Evolutionary conservation across 1,284 basidiomycete genomes (phyloP).

Genomic region (Peniophora sp.): DNA sequence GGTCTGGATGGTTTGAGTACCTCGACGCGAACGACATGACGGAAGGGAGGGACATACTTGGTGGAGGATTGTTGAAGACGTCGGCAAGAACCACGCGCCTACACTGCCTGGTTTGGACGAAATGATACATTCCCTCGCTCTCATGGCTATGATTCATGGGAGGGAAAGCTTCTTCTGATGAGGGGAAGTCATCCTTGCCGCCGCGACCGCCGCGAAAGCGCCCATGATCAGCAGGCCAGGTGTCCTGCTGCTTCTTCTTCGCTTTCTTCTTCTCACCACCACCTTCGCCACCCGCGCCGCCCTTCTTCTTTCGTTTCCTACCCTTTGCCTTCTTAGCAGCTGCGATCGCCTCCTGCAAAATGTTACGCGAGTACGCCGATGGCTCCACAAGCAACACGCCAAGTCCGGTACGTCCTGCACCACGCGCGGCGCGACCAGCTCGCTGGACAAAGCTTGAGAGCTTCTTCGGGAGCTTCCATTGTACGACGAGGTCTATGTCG

Average conservation of each 20-base stretch:
- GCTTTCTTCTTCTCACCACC: not conserved
- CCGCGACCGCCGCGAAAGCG: not conserved
- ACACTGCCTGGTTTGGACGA: slow-evolving; percentile 12
- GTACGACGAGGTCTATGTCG: slow-evolving; percentile 16
- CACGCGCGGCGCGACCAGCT: slow-evolving; percentile 16
- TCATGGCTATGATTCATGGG: not conserved
- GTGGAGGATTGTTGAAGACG: slow-evolving; percentile 8
- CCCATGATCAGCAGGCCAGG: not conserved
- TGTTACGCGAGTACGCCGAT: slow-evolving; percentile 7
- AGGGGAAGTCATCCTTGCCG: not conserved
- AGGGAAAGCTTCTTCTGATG: not conserved
- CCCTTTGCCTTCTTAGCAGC: not conserved
- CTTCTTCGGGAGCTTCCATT: slow-evolving; percentile 17
- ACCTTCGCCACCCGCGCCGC: not conserved
- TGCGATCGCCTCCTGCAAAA: not conserved
- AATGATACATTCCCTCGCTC: slow-evolving; percentile 11
- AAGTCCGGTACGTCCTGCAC: slow-evolving; percentile 6
- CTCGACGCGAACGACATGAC: no score
- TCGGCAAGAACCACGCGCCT: slow-evolving; percentile 6
- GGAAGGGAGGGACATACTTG: no score
- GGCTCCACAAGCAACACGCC: slow-evolving; percentile 17
- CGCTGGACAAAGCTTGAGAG: slow-evolving; percentile 17
- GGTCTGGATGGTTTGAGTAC: no score
- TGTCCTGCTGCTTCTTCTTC: not conserved
- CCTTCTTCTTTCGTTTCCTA: not conserved